A percentile compares a stretch with the other conserved stretches of the same genome.
phyloP scores from a whole-genome alignment of 306 rosid genomes.

The Sesbania bispinosa region DNA sequence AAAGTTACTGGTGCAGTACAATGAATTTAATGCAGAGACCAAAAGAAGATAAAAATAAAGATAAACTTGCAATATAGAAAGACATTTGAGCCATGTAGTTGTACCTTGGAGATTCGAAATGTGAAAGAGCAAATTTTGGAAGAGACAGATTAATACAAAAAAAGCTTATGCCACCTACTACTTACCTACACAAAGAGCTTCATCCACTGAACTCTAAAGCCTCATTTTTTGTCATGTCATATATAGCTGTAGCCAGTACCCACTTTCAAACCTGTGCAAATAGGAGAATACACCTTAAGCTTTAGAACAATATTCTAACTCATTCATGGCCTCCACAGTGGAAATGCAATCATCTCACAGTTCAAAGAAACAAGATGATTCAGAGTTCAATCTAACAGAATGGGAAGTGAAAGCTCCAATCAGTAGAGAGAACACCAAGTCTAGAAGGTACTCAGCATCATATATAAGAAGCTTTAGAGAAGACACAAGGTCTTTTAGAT shows the following conservation, averaged over 20 bases:
- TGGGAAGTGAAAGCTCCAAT: conserved; percentile 57
- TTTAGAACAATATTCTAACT: neutral
- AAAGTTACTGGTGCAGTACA: conserved; percentile 13
- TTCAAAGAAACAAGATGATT: conserved; percentile 50
- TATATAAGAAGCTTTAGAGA: conserved; percentile 82
- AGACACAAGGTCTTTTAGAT: conserved; percentile 75
- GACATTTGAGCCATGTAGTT: neutral
- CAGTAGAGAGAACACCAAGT: conserved; percentile 51
- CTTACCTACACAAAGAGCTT: neutral
- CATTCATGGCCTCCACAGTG: conserved; percentile 40
- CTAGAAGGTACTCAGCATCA: conserved; percentile 83
- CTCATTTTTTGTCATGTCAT: conserved; percentile 1
- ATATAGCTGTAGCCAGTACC: neutral
- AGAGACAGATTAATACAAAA: neutral
- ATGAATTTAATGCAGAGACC: neutral
- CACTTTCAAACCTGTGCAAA: conserved; percentile 18
- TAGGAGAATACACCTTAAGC: neutral
- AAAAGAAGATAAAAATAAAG: conserved; percentile 2
- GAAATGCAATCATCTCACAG: conserved; percentile 57
- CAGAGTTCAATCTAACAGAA: conserved; percentile 67
- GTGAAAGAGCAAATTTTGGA: neutral
- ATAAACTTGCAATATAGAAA: neutral
- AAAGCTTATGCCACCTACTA: neutral
- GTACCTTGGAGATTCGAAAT: conserved; percentile 20
- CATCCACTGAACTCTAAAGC: neutral